Conservation (phyloP, 768 basidiomycete genomes). For the Pluteus cervinus region DNA sequence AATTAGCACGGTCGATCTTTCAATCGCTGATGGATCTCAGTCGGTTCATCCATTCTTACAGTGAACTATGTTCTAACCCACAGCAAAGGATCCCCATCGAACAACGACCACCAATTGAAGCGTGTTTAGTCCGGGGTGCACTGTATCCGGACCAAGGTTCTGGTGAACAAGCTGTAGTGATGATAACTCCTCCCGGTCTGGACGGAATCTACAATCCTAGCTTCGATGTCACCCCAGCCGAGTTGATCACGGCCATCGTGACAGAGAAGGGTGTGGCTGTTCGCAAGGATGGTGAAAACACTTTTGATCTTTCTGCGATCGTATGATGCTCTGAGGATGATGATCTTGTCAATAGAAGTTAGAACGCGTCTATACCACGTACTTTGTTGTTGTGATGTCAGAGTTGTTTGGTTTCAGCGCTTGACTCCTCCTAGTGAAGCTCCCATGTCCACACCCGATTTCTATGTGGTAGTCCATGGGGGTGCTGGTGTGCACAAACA, state of each 20-base stretch:
- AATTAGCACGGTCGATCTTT: constrained; percentile 85
- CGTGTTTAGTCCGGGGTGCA: constrained; percentile 81
- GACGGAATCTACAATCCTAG: constrained; percentile 85
- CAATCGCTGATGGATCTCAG: constrained; percentile 60
- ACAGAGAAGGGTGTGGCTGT: constrained; percentile 93
- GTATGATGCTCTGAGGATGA: too few species aligned
- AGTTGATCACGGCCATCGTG: constrained; percentile 89
- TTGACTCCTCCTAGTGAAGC: too few species aligned
- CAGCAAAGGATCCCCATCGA: constrained; percentile 77
- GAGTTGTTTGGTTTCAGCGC: too few species aligned
- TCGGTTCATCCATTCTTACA: constrained; percentile 21
- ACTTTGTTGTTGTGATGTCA: too few species aligned
- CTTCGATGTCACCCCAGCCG: constrained; percentile 95
- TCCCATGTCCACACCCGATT: too few species aligned
- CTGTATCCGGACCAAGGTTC: constrained; percentile 52
- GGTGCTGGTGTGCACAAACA: constrained; percentile 67
- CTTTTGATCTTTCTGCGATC: constrained; percentile 61
- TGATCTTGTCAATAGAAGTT: too few species aligned
- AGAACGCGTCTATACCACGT: too few species aligned
- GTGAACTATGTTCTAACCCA: constrained; percentile 1
- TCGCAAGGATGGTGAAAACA: constrained; percentile 46
- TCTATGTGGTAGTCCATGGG: constrained; percentile 64
- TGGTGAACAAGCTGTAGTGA: constrained; percentile 67
- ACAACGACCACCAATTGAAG: constrained; percentile 83
- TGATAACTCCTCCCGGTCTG: constrained; percentile 70